Percentiles rank a stretch among this genome's conserved stretches.
Evolutionary conservation across 2,329 filamentous ascomycete species (phyloP).

Genomic region (Talaromyces islandicus): DNA sequence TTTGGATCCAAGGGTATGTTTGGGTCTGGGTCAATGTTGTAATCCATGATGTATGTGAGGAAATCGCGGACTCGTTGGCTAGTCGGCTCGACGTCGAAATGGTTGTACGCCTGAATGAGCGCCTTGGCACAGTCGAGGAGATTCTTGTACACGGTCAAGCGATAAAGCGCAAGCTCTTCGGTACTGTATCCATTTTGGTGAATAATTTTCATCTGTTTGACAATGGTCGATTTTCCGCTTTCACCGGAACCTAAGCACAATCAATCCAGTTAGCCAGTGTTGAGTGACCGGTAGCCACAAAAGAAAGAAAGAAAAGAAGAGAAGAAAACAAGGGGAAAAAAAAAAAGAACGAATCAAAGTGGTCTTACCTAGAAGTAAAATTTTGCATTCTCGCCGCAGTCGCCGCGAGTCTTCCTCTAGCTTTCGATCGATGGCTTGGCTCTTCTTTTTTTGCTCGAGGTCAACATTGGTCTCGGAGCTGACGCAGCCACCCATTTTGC

Average conservation of each 20-base stretch:
- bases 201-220: slow-evolving; percentile 99
- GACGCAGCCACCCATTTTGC: slow-evolving; percentile 83
- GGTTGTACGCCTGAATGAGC: slow-evolving; percentile 82
- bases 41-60: slow-evolving; percentile 75
- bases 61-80: slow-evolving; percentile 65
- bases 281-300: background rate
- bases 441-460: slow-evolving; percentile 89
- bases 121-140: slow-evolving; percentile 94
- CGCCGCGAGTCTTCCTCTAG: slow-evolving; percentile 92
- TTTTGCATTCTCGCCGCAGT: slow-evolving; percentile 97
- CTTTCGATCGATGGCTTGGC: slow-evolving; percentile 88
- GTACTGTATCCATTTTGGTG: slow-evolving; percentile 95
- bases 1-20: slow-evolving; percentile 75
- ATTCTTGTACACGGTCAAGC: slow-evolving; percentile 97
- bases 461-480: slow-evolving; percentile 75
- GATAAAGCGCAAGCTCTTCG: slow-evolving; percentile 89
- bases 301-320: slow-evolving; percentile 4
- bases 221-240: slow-evolving; percentile 97
- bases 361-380: slow-evolving; percentile 76
- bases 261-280: background rate
- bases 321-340: no score
- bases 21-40: slow-evolving; percentile 84
- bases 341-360: background rate
- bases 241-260: slow-evolving; percentile 74
- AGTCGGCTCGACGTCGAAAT: slow-evolving; percentile 79